Evolutionary conservation across 176 grass and related monocot species (phyloP), one percentile per base, ranked within the genome.

Genomic region (Eleusine indica): DNA sequence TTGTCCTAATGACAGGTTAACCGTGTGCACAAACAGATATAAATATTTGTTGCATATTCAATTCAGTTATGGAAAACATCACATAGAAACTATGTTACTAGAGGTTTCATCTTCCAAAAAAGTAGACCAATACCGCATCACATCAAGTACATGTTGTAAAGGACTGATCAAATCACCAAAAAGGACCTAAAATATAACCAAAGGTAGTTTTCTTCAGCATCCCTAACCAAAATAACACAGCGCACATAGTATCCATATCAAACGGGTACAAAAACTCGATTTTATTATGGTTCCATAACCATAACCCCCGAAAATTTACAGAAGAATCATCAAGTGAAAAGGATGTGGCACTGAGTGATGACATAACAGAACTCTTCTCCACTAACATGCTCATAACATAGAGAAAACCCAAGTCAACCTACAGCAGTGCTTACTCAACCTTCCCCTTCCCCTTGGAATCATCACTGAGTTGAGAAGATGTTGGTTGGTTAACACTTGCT

Each of bases 401-500:
- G 61, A 58, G 30, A 70, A 75, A 54, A 77, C 16, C 46, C 17
- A 44, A 71, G 41, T 53, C 21, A 70, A 71, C 52, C 53, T 68
- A 38, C n/a, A 10, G 13, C 66, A 88, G 63, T 56, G 66, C 66
- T 90, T 86, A 98, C 80, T 95, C 95, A 17, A 84, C 86, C 88
- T 98, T 98, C 19, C 92, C 90, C 81, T 90, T 92, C 22, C 63
- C 81, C 74, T 86, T 85, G 52, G 89, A 77, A 72, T 77, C 80
- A 21, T 84, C 72, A 80, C 78, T 89, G 68, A 15, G 73, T 86
- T 94, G 87, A 51, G 87, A 83, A 49, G 81, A 79, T 43, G 89
- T 74, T 74, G 86, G 83, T 73, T 88, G 80, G 66, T 80, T 85
- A 74, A 98, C 93, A 53, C 96, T 98, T 14, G 91, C 89, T 91